A percentile compares a stretch with the other conserved stretches of the same genome.
phyloP scores from a whole-genome alignment of 2,329 filamentous ascomycete species.

The Microsporum audouinii region DNA sequence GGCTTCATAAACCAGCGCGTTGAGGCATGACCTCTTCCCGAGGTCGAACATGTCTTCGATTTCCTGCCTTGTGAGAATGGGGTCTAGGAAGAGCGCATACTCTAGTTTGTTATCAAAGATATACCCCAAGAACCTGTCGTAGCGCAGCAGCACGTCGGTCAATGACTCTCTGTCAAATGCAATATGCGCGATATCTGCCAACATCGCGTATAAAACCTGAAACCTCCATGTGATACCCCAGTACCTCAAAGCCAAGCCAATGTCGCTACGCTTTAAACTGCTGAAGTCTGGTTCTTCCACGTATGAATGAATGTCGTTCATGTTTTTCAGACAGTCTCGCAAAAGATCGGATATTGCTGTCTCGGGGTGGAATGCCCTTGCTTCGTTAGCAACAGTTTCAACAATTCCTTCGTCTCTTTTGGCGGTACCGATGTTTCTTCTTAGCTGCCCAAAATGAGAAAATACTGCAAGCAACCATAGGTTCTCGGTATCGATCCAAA shows the following conservation, averaged over 20 bases:
- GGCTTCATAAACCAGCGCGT: neutral
- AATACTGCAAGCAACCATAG: neutral
- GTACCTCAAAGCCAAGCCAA: neutral
- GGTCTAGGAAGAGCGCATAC: neutral
- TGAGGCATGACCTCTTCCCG: neutral
- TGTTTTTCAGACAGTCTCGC: neutral
- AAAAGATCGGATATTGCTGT: neutral
- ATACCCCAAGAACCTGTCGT: neutral
- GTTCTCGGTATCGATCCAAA: too few species aligned
- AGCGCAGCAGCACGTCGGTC: neutral
- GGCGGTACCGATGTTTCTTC: neutral
- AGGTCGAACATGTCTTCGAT: too few species aligned
- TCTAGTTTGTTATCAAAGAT: neutral
- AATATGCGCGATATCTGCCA: neutral
- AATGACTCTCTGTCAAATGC: neutral
- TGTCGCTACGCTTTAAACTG: neutral
- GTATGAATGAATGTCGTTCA: neutral
- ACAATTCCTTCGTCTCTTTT: too few species aligned
- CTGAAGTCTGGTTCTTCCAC: neutral
- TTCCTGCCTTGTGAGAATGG: neutral
- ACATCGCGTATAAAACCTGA: neutral
- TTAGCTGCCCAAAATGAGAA: neutral
- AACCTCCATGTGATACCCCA: neutral
- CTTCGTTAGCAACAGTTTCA: too few species aligned
- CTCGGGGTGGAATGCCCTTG: neutral